phyloP scores from a whole-genome alignment of 2,329 filamentous ascomycete species.

The Aspergillus neoniger region DNA sequence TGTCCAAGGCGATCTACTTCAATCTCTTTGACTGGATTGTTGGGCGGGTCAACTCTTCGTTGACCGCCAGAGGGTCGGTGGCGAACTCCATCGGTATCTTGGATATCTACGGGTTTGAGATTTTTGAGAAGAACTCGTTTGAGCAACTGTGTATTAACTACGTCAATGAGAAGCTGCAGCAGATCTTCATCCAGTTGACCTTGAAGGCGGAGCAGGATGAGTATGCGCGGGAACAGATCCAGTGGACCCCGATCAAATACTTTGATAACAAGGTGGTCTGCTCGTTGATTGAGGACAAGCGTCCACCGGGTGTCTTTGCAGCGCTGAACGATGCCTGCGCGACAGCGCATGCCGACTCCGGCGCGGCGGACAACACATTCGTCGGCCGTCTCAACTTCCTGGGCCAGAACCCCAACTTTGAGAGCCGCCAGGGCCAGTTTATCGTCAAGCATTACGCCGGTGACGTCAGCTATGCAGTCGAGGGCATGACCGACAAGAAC shows the following conservation, averaged over 20 bases:
- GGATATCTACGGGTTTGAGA: slow-evolving; percentile 99
- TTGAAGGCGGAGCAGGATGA: slow-evolving; percentile 97
- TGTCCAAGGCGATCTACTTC: slow-evolving; percentile 94
- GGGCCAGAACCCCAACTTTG: slow-evolving; percentile 82
- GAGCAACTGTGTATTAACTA: slow-evolving; percentile 99
- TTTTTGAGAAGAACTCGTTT: slow-evolving; percentile 98
- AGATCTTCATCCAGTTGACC: slow-evolving; percentile 98
- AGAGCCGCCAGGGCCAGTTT: slow-evolving; percentile 89
- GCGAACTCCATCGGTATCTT: slow-evolving; percentile 91
- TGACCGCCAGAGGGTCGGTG: slow-evolving; percentile 74
- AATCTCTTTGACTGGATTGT: slow-evolving; percentile 99
- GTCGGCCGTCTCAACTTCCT: slow-evolving; percentile 91
- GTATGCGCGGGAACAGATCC: slow-evolving; percentile 91
- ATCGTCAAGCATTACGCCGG: slow-evolving; percentile 99
- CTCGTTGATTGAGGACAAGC: slow-evolving; percentile 88
- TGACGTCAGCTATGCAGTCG: slow-evolving; percentile 90
- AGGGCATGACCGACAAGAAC: slow-evolving; percentile 99
- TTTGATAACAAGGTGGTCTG: slow-evolving; percentile 99
- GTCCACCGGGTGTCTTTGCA: slow-evolving; percentile 90
- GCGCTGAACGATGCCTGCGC: slow-evolving; percentile 97
- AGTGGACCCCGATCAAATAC: slow-evolving; percentile 99
- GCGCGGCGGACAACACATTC: slow-evolving; percentile 92
- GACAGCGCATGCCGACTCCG: slow-evolving; percentile 94
- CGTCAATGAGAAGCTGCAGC: slow-evolving; percentile 98
- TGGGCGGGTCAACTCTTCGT: slow-evolving; percentile 81